These are phyloP conservation scores for Fomitopsis palustris DNA, from an alignment of 1,284 basidiomycete genomes.

Conservation along the genomic window DNA sequence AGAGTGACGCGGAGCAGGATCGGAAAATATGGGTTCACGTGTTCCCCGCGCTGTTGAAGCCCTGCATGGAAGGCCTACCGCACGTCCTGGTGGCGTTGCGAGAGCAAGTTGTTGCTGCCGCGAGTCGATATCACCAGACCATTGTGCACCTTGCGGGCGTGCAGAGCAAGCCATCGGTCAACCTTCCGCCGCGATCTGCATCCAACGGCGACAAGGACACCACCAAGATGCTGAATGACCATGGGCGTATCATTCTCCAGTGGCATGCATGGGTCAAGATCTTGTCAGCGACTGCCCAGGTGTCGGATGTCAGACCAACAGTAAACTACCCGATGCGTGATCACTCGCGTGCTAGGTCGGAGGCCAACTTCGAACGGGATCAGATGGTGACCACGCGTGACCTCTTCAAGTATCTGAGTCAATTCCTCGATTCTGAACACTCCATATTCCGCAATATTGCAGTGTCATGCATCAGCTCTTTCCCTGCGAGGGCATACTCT, in stretches of 20 bases:
- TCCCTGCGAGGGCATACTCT: constrained; percentile 75
- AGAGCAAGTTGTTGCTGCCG: constrained; percentile 61
- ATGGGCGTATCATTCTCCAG: constrained; percentile 69
- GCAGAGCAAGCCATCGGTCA: constrained; percentile 46
- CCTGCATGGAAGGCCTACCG: constrained; percentile 45
- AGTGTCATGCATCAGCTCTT: constrained; percentile 84
- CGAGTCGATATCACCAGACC: constrained; percentile 61
- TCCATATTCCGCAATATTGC: constrained; percentile 82
- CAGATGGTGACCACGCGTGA: constrained; percentile 76
- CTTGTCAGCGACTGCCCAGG: constrained; percentile 74
- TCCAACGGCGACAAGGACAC: constrained; percentile 46
- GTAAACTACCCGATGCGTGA: constrained; percentile 59
- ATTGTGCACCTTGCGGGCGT: constrained; percentile 69
- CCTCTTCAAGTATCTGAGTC: constrained; percentile 83
- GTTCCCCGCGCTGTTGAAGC: constrained; percentile 59
- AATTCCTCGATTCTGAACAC: constrained; percentile 86
- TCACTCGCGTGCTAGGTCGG: constrained; percentile 71
- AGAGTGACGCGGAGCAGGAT: constrained; percentile 63
- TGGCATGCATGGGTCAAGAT: constrained; percentile 88
- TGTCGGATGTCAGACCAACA: constrained; percentile 59
- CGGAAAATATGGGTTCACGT: constrained; percentile 68
- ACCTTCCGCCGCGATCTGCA: constrained; percentile 37
- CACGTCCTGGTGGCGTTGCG: constrained; percentile 49
- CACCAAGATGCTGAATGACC: constrained; percentile 54
- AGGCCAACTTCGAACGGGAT: constrained; percentile 69